phyloP scores from a whole-genome alignment of 768 basidiomycete species.

The Boletellus ananas region DNA sequence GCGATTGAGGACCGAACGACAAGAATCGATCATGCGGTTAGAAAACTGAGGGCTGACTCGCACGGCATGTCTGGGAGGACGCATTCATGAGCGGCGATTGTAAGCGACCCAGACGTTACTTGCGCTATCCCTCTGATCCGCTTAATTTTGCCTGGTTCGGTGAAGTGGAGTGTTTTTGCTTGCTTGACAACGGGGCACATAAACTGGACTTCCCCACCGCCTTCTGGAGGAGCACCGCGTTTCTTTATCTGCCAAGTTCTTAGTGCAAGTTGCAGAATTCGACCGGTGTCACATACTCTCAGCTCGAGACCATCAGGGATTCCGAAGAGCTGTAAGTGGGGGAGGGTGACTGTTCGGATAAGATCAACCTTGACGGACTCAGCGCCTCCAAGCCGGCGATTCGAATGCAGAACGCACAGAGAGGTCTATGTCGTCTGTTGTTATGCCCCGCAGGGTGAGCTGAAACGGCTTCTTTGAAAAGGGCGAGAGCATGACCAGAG shows the following conservation, averaged over 20 bases:
- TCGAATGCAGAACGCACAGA: conserved; percentile 52
- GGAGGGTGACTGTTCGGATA: conserved; percentile 84
- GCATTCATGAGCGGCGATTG: background rate
- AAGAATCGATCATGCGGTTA: conserved; percentile 94
- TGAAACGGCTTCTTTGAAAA: conserved; percentile 87
- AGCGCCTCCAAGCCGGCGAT: background rate
- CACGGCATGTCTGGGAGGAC: conserved; percentile 75
- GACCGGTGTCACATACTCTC: conserved; percentile 44
- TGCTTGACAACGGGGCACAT: conserved; percentile 90
- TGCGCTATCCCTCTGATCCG: conserved; percentile 95
- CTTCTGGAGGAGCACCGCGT: conserved; percentile 85
- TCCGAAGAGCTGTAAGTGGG: conserved; percentile 87
- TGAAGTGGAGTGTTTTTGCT: conserved; percentile 88
- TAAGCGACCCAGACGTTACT: conserved; percentile 32
- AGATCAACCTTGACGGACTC: conserved; percentile 65
- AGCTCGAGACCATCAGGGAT: conserved; percentile 89
- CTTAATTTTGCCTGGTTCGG: conserved; percentile 87
- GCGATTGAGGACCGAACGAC: conserved; percentile 88
- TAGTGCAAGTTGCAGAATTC: background rate
- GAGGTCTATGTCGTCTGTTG: conserved; percentile 88
- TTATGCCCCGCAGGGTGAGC: conserved; percentile 82
- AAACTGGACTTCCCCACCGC: conserved; percentile 93
- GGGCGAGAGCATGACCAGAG: conserved; percentile 83
- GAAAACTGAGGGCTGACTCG: conserved; percentile 97
- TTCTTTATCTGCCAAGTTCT: conserved; percentile 71